A percentile compares a stretch with the other conserved stretches of the same genome.
phyloP scores from a whole-genome alignment of 2,329 filamentous ascomycete species.

The Thielaviopsis populi region DNA sequence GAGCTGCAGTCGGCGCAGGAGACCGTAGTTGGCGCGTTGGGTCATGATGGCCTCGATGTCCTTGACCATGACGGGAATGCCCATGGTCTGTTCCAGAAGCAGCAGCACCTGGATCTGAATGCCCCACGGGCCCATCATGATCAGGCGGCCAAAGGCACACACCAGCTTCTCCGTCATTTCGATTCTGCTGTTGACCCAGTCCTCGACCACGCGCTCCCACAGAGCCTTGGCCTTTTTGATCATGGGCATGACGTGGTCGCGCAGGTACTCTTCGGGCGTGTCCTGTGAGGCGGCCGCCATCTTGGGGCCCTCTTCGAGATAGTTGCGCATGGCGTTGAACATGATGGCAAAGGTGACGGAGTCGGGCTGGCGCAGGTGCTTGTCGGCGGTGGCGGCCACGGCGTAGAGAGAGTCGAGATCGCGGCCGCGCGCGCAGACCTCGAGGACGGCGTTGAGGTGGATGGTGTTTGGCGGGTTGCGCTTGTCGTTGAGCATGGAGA shows the following conservation, averaged over 20 bases:
- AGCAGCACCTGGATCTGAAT: slow-evolving; percentile 60
- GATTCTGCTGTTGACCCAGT: slow-evolving; percentile 58
- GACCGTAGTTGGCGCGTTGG: neutral
- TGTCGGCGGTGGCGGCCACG: slow-evolving; percentile 57
- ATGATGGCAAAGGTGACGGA: slow-evolving; percentile 66
- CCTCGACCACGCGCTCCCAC: slow-evolving; percentile 66
- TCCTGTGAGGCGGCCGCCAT: slow-evolving; percentile 18
- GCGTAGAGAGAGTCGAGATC: slow-evolving; percentile 72
- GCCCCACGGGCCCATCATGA: slow-evolving; percentile 48
- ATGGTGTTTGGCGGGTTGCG: slow-evolving; percentile 57
- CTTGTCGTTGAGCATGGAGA: slow-evolving; percentile 51
- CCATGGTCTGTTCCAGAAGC: slow-evolving; percentile 70
- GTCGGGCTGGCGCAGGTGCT: slow-evolving; percentile 47
- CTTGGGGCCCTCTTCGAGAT: slow-evolving; percentile 23
- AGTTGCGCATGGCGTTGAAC: slow-evolving; percentile 54
- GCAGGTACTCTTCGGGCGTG: slow-evolving; percentile 15
- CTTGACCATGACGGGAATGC: slow-evolving; percentile 43
- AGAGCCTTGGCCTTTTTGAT: slow-evolving; percentile 49
- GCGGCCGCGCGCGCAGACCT: slow-evolving; percentile 57
- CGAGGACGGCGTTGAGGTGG: slow-evolving; percentile 78
- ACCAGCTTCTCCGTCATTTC: slow-evolving; percentile 65
- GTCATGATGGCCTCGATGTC: slow-evolving; percentile 18
- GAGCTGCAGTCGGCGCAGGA: neutral
- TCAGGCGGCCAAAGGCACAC: slow-evolving; percentile 61
- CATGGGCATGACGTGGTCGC: slow-evolving; percentile 13